Base-by-base conservation (phyloP, 164 flowering plant species). In the Warburgia ugandensis region DNA sequence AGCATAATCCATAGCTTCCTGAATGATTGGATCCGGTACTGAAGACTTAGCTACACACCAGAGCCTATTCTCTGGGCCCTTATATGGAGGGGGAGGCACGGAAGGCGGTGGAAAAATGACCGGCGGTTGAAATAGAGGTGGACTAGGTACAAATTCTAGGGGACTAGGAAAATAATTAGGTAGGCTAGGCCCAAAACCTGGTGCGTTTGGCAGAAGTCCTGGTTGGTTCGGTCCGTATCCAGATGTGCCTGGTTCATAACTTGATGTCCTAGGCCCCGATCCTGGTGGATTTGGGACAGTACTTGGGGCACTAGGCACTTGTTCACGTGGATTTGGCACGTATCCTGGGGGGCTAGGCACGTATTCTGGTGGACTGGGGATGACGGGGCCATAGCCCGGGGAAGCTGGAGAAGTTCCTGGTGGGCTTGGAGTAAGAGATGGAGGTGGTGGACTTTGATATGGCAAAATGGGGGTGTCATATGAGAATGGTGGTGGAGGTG, bases 1-100 rank as follows among this genome's bases (percentile, higher is more conserved):
- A 6, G 95, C 98, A 55, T 85, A 91, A 69, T 87, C 69, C 98
- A 91, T 85, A 0, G 96, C 96, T 52, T 81, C 92, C 63, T 79
- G 75, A 14, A 87, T 73, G 55, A 91, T 81, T 2, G 96, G 92
- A 27, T 85, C 95, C 0, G 98, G 98, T 57, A 91, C 98, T 0
- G 98, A 28, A 0, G 95, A 88, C 69, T 85, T 91, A 0, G 95
- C 92, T n/a, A 91, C 95, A 16, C 98, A 91, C 98, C 98, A 91
- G 27, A 76, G 63, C 5, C 77, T 56, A 1, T 35, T 16, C 21
- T 17, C 38, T 0, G 73, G 66, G 10, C 63, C 64, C n/a, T n/a
- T 36, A 0, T 67, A 78, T 5, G 89, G 67, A 2, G 94, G 88
- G 16, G 89, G 88, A 42, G n/a, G n/a, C n/a, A 38, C 81, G 0